Evolutionary conservation across 306 rosid species (phyloP), one percentile per base, ranked within the genome.

Genomic region (Dryas drummondii): DNA sequence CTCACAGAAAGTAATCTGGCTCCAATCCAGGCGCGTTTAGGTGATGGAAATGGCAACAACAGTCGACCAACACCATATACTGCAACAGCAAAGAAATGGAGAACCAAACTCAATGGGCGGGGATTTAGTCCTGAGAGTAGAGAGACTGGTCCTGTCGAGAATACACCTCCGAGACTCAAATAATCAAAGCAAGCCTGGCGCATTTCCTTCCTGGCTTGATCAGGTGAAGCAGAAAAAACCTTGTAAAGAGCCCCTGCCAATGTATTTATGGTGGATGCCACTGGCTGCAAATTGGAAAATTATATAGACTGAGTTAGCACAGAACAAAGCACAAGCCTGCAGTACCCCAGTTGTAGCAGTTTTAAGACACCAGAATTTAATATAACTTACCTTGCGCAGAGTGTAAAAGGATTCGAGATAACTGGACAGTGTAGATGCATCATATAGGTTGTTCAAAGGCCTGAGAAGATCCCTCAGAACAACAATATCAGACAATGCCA

Each of bases 131-230:
- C 98, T 1, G 98, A 94, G 60, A 94, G 98, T 47, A 94, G 76
- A 73, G 96, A 85, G 68, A 91, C 84, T 32, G 97, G 98, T 76
- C 97, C 97, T 1, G 83, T 83, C 4, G 98, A 89, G 81, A 83
- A 94, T 68, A 86, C 74, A 65, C 98, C 98, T 41, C 98, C 98
- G 12, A 94, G 96, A 71, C 97, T 91, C 27, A 94, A 69, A 82
- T 94, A 94, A 78, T 94, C 98, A 27, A 94, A 94, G 90, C 98
- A 94, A 65, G 98, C 98, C 82, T 94, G 84, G 17, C 97, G 91
- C 98, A 94, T 94, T 84, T 94, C 97, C 86, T 81, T 87, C 87
- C 98, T 90, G 27, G 98, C 98, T 63, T 85, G 88, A 75, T 94
- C 97, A 7, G 97, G 90, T 62, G 98, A 94, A 53, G 98, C 91